A percentile compares a stretch with the other conserved stretches of the same genome.
Evolutionary conservation across 306 rosid genomes (phyloP).

Genomic region (Bauhinia variegata): DNA sequence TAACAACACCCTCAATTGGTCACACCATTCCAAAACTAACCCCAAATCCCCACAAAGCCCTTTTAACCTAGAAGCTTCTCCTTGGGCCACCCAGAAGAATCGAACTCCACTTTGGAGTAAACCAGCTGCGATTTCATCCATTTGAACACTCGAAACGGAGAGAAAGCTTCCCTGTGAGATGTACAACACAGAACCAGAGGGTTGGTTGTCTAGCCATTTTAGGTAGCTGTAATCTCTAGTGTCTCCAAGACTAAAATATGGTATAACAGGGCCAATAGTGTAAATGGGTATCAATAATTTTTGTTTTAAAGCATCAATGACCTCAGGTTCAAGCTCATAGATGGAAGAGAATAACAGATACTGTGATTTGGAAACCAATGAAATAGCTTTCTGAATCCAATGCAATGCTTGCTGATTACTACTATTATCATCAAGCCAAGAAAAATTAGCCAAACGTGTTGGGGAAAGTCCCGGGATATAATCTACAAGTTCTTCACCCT

Average conservation of each 20-base stretch:
- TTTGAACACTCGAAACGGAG: slow-evolving; percentile 48
- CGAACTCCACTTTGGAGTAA: slow-evolving; percentile 40
- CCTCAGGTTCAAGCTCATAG: slow-evolving; percentile 51
- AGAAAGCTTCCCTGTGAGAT: slow-evolving; percentile 62
- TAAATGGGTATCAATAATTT: slow-evolving; percentile 44
- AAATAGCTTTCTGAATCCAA: not conserved
- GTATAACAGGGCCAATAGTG: slow-evolving; percentile 48
- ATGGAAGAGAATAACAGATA: slow-evolving; percentile 42
- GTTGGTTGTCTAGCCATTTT: slow-evolving; percentile 54
- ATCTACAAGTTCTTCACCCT: slow-evolving; percentile 46
- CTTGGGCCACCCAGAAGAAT: slow-evolving; percentile 49
- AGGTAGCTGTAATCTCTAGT: slow-evolving; percentile 9
- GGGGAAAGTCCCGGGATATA: slow-evolving; percentile 49
- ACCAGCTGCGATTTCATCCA: slow-evolving; percentile 50
- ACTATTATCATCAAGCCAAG: slow-evolving; percentile 13
- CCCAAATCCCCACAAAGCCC: slow-evolving; percentile 51
- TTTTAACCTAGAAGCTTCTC: slow-evolving; percentile 30
- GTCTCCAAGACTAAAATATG: slow-evolving; percentile 20
- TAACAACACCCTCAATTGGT: slow-evolving; percentile 52
- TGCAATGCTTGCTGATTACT: not conserved
- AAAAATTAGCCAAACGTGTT: slow-evolving; percentile 44
- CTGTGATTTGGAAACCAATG: slow-evolving; percentile 49
- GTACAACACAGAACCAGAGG: slow-evolving; percentile 50
- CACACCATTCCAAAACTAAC: slow-evolving; percentile 60
- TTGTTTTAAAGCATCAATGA: slow-evolving; percentile 38